Base-by-base conservation (phyloP, 1,284 basidiomycete genomes). In the Chiua sp. region DNA sequence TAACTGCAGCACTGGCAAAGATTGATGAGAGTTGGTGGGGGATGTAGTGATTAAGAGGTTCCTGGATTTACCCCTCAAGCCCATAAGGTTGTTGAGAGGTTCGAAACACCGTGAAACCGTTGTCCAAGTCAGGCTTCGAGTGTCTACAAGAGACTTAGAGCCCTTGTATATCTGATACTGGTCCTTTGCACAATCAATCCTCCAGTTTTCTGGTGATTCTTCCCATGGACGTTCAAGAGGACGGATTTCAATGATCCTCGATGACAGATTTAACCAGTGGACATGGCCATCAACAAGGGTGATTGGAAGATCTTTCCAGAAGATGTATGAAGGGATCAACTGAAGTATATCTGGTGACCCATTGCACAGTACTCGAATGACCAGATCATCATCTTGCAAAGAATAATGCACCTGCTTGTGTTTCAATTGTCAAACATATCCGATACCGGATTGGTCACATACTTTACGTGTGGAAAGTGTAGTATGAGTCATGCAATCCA, bases 231-330 rank as follows among this genome's bases (percentile, higher is more conserved):
- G 20, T 53, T 39, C 37, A 12, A 39, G 3, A 15, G 78, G 77
- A 16, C 77, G 74, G 55, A 82, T 74, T 57, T 79, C 77, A 0
- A 82, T 66, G 3, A 63, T 52, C 1, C 59, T 48, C 1, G 66
- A 65, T 0, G 57, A 28, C 3, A 77, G 44, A 39, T 76, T 63
- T 47, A 82, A 60, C 80, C 80, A 82, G 59, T 80, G 78, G 4
- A 68, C 65, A 53, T 76, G 72, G 20, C 71, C 66, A 1, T 66
- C 8, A 3, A 78, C 59, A 7, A 83, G 68, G 4, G 58, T 51
- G 1, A 15, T 26, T 0, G 82, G 82, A 11, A 83, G 64, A 62
- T 82, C 82, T 56, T 5, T 4, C n/a, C 16, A 83, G 16, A 39
- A 61, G 20, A 61, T 60, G 3, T 49, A 32, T 26, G 64, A 70